A percentile compares a stretch with the other conserved stretches of the same genome.
Evolutionary conservation across 768 basidiomycete genomes (phyloP).

Genomic region (Hericium coralloides): DNA sequence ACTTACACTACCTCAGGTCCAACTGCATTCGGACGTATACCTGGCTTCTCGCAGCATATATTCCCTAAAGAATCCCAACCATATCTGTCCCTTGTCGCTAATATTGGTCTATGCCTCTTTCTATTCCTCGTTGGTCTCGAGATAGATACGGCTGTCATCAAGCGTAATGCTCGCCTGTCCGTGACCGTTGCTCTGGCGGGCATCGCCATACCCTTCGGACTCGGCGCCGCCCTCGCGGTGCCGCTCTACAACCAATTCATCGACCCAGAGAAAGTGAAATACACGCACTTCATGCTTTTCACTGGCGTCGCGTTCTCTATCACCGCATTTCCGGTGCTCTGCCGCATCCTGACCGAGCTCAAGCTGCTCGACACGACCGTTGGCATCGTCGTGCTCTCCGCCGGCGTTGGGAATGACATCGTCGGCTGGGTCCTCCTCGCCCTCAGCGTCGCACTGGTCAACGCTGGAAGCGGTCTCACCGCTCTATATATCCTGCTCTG

Average conservation of each 20-base stretch:
- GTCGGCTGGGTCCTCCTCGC: conserved; percentile 76
- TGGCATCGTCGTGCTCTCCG: conserved; percentile 86
- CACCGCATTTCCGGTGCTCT: conserved; percentile 80
- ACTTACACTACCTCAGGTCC: conserved; percentile 20
- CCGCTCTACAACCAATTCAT: conserved; percentile 74
- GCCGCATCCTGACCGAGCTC: conserved; percentile 83
- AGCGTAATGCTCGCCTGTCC: conserved; percentile 63
- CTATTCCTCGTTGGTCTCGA: conserved; percentile 91
- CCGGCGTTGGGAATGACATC: conserved; percentile 86
- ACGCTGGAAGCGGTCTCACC: conserved; percentile 72
- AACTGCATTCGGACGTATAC: conserved; percentile 71
- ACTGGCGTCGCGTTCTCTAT: conserved; percentile 87
- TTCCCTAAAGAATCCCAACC: conserved; percentile 68
- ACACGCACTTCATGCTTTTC: conserved; percentile 91
- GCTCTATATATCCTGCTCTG: conserved; percentile 80
- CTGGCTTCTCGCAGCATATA: conserved; percentile 78
- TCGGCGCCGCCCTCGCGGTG: conserved; percentile 63
- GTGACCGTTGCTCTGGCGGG: conserved; percentile 70
- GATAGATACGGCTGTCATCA: conserved; percentile 75
- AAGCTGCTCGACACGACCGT: conserved; percentile 88
- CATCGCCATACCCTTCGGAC: conserved; percentile 79
- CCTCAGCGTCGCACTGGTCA: conserved; percentile 86
- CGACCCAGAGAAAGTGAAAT: conserved; percentile 45
- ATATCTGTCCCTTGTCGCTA: conserved; percentile 79
- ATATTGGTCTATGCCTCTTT: conserved; percentile 82